Conservation (phyloP, 805 yeast species). For the Isabelozyma heimii region DNA sequence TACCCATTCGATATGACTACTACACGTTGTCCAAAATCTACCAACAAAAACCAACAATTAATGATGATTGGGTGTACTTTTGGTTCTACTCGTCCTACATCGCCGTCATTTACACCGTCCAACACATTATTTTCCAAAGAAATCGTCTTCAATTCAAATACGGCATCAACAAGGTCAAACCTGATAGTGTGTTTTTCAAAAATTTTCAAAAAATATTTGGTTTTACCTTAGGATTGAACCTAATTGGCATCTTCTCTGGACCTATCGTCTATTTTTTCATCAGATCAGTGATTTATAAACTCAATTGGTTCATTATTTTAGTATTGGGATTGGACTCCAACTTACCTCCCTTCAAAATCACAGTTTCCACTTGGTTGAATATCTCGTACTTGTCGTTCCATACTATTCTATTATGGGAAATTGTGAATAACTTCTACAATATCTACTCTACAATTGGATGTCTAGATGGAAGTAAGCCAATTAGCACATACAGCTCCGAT, state of each 20-base stretch:
- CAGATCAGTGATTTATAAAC: conserved; percentile 42
- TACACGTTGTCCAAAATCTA: conserved; percentile 37
- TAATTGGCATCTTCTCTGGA: conserved; percentile 20
- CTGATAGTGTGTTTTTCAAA: conserved; percentile 29
- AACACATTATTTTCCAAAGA: conserved; percentile 52
- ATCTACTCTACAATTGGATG: conserved; percentile 74
- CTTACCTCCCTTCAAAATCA: conserved; percentile 37
- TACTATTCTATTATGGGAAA: conserved; percentile 49
- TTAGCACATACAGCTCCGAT: conserved; percentile 55
- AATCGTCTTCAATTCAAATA: conserved; percentile 50
- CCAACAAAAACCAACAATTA: conserved; percentile 33
- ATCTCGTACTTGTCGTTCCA: conserved; percentile 31
- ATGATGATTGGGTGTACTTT: conserved; percentile 47
- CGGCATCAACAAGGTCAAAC: conserved; percentile 39
- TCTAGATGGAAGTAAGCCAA: conserved; percentile 60
- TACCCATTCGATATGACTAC: conserved; percentile 23
- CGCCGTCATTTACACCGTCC: conserved; percentile 46
- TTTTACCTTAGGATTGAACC: conserved; percentile 33
- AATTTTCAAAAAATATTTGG: conserved; percentile 30
- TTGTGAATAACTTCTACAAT: conserved; percentile 54
- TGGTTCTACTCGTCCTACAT: conserved; percentile 44
- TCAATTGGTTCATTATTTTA: conserved; percentile 25
- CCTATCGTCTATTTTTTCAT: conserved; percentile 41
- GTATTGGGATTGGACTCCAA: conserved; percentile 34
- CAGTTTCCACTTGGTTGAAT: conserved; percentile 25